Evolutionary conservation across 2,329 filamentous ascomycete genomes (phyloP), one percentile per base, ranked within the genome.

Genomic region (Epichloe sylvatica): DNA sequence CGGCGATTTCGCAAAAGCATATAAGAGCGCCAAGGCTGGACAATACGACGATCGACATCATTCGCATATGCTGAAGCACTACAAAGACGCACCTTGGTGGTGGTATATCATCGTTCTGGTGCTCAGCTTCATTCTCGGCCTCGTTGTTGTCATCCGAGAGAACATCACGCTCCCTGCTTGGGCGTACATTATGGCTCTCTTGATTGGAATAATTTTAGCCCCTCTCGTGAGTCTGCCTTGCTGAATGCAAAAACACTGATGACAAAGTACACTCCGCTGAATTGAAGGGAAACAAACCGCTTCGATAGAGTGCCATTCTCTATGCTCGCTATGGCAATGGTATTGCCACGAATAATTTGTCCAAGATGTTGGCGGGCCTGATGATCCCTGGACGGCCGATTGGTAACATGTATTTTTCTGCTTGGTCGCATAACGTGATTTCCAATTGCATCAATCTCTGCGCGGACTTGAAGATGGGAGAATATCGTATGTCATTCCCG

Each of bases 351-450:
- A 51, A 51, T 12, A 76, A 78, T 50, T 51, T 80, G 38, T 78
- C 74, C 19, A 77, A 78, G 54, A 75, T 78, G 74, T 51, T 78
- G 45, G 75, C 69, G 0, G 75, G 75, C 46, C 62, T 76, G 3
- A 61, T 74, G 51, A 54, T 77, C 2, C 75, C 75, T 2, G 71
- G 67, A 2, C 68, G 70, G 1, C 75, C 75, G 0, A 55, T 78
- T 4, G 75, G 73, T 2, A 78, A 78, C 59, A 75, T 78, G 71
- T 78, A 77, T 59, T 78, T 78, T 57, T 72, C 75, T 7, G 70
- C 71, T 11, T 79, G 75, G 75, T 78, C 75, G 1, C 76, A 80
- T 60, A 76, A 72, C 37, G 72, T 78, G 45, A 77, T 80, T 45
- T 12, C 50, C 2, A 75, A 75, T 46, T 63, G 68, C 0, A 70